phyloP scores from a whole-genome alignment of 202 grass and related monocot species.

The Sporobolus alterniflorus region DNA sequence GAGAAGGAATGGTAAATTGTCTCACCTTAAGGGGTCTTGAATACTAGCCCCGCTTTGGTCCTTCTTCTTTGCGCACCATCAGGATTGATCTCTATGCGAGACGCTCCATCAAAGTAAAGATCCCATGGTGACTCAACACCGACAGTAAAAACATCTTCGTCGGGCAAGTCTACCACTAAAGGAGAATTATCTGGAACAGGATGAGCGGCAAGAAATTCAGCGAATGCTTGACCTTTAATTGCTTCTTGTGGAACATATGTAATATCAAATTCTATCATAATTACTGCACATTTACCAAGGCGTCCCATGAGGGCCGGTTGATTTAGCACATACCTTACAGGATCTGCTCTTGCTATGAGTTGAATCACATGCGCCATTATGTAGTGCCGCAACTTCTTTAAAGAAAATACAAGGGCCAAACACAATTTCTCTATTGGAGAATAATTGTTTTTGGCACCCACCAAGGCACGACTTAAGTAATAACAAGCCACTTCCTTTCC shows the following conservation, averaged over 20 bases:
- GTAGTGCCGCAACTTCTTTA: neutral
- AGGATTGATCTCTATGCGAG: no score
- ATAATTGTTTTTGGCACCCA: neutral
- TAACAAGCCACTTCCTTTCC: slow-evolving; percentile 2
- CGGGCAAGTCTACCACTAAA: neutral
- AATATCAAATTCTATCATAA: neutral
- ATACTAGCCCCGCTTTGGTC: no score
- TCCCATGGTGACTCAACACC: neutral
- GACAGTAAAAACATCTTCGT: neutral
- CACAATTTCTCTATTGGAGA: neutral
- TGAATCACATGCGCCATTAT: neutral
- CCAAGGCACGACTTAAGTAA: neutral
- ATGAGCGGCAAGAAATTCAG: neutral
- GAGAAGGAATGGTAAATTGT: no score
- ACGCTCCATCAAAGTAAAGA: neutral
- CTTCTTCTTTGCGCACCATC: no score
- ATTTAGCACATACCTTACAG: neutral
- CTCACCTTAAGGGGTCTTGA: no score
- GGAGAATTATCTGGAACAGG: neutral
- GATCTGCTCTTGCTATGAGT: neutral
- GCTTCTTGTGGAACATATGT: neutral
- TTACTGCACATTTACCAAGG: neutral
- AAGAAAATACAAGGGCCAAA: neutral
- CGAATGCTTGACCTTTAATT: neutral
- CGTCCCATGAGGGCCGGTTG: neutral